phyloP scores from a whole-genome alignment of 2,329 filamentous ascomycete genomes.

The Thelonectria discophora region DNA sequence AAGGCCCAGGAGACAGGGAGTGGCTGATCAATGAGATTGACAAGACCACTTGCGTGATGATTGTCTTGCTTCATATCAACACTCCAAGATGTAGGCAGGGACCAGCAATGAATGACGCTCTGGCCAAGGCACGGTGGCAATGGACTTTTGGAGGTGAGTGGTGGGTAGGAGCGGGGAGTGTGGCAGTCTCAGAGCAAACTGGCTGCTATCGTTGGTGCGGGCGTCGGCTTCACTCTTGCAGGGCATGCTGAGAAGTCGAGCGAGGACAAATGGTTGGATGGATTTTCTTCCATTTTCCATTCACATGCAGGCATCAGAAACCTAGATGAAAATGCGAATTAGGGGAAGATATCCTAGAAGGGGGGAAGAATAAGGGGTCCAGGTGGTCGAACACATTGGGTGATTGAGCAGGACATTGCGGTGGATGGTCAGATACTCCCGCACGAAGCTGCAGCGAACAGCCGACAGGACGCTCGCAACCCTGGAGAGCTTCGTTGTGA shows the following conservation, averaged over 20 bases:
- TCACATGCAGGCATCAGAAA: slow-evolving; percentile 4
- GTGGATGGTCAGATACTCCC: slow-evolving; percentile 25
- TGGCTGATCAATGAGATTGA: slow-evolving; percentile 8
- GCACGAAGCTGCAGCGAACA: slow-evolving; percentile 29
- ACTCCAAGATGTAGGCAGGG: slow-evolving; percentile 22
- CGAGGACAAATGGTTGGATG: slow-evolving; percentile 15
- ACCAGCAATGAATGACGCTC: slow-evolving; percentile 24
- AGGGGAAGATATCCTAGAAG: slow-evolving; percentile 13
- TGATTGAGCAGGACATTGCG: slow-evolving; percentile 24
- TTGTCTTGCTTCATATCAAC: slow-evolving; percentile 8
- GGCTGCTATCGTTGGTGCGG: slow-evolving; percentile 2
- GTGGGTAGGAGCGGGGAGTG: slow-evolving; percentile 20
- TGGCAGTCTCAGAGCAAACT: slow-evolving; percentile 11
- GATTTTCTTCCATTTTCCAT: slow-evolving; percentile 8
- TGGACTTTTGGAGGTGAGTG: slow-evolving; percentile 17
- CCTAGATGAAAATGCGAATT: neutral
- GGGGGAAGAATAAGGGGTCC: slow-evolving; percentile 2
- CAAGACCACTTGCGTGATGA: slow-evolving; percentile 17
- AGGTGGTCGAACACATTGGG: slow-evolving; percentile 10
- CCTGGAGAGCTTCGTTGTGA: slow-evolving; percentile 15
- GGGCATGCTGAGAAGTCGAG: slow-evolving; percentile 16
- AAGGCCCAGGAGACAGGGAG: slow-evolving; percentile 7
- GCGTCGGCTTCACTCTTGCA: slow-evolving; percentile 20
- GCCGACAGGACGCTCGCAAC: slow-evolving; percentile 18
- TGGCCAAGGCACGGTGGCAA: slow-evolving; percentile 29